Conservation (phyloP, 768 basidiomycete genomes). For the Tylopilus intermedius region DNA sequence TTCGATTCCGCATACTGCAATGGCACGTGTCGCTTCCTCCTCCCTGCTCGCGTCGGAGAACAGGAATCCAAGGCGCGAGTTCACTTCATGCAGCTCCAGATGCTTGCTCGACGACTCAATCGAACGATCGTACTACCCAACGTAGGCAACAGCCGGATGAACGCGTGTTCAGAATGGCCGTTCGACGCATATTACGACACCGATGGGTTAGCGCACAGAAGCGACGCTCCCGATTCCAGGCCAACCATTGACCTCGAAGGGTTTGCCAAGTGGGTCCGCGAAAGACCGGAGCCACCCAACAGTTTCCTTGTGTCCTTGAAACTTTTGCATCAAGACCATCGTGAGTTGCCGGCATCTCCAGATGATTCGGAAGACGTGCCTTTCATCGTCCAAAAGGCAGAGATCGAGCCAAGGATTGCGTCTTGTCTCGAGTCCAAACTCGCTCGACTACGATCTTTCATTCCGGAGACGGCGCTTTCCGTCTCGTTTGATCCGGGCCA, state of each 20-base stretch:
- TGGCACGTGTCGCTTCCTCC: constrained; percentile 40
- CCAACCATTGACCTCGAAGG: constrained; percentile 32
- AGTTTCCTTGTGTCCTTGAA: constrained; percentile 37
- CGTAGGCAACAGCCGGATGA: constrained; percentile 51
- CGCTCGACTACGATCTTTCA: constrained; percentile 8
- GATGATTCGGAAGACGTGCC: not conserved
- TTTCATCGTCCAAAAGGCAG: constrained; percentile 1
- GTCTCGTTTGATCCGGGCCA: constrained; percentile 7
- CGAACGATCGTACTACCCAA: constrained; percentile 60
- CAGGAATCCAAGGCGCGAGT: constrained; percentile 56
- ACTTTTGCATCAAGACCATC: constrained; percentile 14
- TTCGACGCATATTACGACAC: constrained; percentile 50
- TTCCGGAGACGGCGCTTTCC: constrained; percentile 4
- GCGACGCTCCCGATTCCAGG: not conserved
- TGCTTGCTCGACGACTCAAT: constrained; percentile 45
- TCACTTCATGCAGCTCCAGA: constrained; percentile 49
- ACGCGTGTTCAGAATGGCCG: constrained; percentile 45
- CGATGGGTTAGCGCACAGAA: constrained; percentile 10
- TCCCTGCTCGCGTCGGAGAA: constrained; percentile 48
- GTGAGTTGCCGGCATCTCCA: not conserved
- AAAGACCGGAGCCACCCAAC: constrained; percentile 21
- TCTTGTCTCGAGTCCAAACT: constrained; percentile 22
- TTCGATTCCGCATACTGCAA: constrained; percentile 24
- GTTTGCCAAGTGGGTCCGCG: constrained; percentile 38
- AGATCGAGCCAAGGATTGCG: constrained; percentile 11